These are phyloP conservation scores for Hygrophorus russula DNA, from an alignment of 768 basidiomycete genomes.

Conservation along the genomic window DNA sequence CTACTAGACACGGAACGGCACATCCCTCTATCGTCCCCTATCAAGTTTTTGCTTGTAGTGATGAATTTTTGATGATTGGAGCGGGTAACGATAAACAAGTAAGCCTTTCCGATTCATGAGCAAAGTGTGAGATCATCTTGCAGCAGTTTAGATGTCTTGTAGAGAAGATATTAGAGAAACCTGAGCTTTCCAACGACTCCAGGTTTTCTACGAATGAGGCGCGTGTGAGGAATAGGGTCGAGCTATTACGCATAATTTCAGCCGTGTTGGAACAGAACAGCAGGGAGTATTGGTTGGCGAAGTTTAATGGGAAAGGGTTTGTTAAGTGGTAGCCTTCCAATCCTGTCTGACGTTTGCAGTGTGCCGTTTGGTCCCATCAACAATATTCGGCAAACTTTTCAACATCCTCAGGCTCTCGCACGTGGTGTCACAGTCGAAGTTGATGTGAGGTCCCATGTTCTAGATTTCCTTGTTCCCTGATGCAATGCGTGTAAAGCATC, in stretches of 20 bases:
- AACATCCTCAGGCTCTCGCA: constrained; percentile 77
- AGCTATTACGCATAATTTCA: constrained; percentile 59
- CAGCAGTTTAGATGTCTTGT: constrained; percentile 69
- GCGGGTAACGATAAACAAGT: constrained; percentile 87
- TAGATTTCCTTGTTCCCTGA: constrained; percentile 15
- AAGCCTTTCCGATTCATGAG: constrained; percentile 1
- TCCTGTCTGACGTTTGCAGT: background rate
- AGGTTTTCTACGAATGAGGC: constrained; percentile 64
- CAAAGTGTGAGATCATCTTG: background rate
- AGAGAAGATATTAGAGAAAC: constrained; percentile 47
- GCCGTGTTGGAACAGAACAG: constrained; percentile 42
- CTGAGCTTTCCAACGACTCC: constrained; percentile 46
- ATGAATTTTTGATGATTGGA: constrained; percentile 89
- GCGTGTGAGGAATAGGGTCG: constrained; percentile 66
- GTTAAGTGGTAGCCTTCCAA: constrained; percentile 3
- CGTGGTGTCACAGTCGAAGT: constrained; percentile 67
- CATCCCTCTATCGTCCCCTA: constrained; percentile 94
- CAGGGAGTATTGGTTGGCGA: constrained; percentile 65
- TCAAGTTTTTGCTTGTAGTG: constrained; percentile 79
- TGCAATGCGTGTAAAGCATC: constrained; percentile 37
- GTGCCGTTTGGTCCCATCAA: constrained; percentile 72
- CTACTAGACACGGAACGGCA: constrained; percentile 78
- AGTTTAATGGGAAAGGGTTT: constrained; percentile 54
- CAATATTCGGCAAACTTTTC: constrained; percentile 80
- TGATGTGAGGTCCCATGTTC: constrained; percentile 38